Evolutionary conservation across 768 basidiomycete species (phyloP), one percentile per base, ranked within the genome.

Genomic region (Clathrus columnatus): DNA sequence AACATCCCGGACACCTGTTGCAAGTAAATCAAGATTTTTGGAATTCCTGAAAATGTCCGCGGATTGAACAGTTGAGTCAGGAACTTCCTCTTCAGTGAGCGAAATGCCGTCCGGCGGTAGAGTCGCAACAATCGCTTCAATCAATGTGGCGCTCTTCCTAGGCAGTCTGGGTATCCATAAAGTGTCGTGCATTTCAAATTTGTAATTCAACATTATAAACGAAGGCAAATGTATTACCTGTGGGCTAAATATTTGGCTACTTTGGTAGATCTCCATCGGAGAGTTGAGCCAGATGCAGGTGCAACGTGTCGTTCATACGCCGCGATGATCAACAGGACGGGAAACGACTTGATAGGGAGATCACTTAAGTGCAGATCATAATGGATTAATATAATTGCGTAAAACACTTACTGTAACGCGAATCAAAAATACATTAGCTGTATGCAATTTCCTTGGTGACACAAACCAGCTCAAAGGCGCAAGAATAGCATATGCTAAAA

Each of bases 381-480:
- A 56, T 30, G 50, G 18, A 27, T 61, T 20, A 51, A 56, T 28
- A 4, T 21, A 24, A n/a, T n/a, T 24, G 42, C 30, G 7, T 21
- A 24, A 30, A 27, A 54, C 23, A 67, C 77, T 50, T 52, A 83
- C 87, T 17, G 92, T 94, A 16, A 86, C 55, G 58, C 82, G 86
- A 68, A 96, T 91, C 50, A 91, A 74, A 65, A 91, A 84, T 2
- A 94, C 91, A 61, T 95, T 95, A 30, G 79, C 71, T 1, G 84
- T 77, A 63, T 96, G 93, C n/a, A 95, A 70, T 8, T 80, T 75
- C 32, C 89, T 79, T 2, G 91, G 89, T 2, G 84, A 76, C 16
- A 91, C 69, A 41, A 89, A 63, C 68, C 78, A 93, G 60, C 84
- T 85, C 23, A 84, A 75, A 11, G 92, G 90, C 65, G 88, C 85